Evolutionary conservation across 352 stramenopile species (phyloP), one percentile per base, ranked within the genome.

Genomic region (Globisporangium paddicum): DNA sequence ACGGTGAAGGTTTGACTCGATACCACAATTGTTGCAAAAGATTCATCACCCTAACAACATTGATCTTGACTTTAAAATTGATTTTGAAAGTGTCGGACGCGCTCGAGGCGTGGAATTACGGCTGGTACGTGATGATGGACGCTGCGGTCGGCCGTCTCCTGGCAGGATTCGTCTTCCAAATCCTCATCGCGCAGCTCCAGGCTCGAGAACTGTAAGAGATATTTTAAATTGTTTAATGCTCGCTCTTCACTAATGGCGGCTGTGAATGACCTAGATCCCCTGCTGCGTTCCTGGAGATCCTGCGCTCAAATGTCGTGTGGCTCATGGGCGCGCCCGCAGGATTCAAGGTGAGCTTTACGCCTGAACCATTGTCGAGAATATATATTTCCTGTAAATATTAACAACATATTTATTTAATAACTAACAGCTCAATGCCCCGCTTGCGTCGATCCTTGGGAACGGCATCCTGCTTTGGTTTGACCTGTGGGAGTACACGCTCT

Each of bases 401-500:
- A n/a, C n/a, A n/a, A n/a, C n/a, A n/a, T n/a, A n/a, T n/a, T n/a
- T n/a, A n/a, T 57, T 21, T 3, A 11, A 30, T 18, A 5, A 4
- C 3, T 7, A 44, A 19, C n/a, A 79, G 69, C 64, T 98, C 7
- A 98, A 98, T 62, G 75, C 87, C 5, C 77, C 89, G 0, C 66
- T 98, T 8, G 94, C 93, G 2, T 79, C 86, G 14, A 93, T 93
- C 46, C 71, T 98, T 35, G 88, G 87, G 52, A 90, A 89, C 40
- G 77, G 76, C 3, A 91, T 97, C 38, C 63, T 92, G 41, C 60
- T 93, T 32, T 89, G 85, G 74, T 71, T 95, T 18, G 73, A 92
- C 25, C 60, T 89, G 9, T 93, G 87, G 77, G 81, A 76, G 54
- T 90, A 79, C 46, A 28, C 75, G 6, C 73, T 93, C 9, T 67